Base-by-base conservation (phyloP, 2,329 filamentous ascomycete species). In the Exophiala mesophila region DNA sequence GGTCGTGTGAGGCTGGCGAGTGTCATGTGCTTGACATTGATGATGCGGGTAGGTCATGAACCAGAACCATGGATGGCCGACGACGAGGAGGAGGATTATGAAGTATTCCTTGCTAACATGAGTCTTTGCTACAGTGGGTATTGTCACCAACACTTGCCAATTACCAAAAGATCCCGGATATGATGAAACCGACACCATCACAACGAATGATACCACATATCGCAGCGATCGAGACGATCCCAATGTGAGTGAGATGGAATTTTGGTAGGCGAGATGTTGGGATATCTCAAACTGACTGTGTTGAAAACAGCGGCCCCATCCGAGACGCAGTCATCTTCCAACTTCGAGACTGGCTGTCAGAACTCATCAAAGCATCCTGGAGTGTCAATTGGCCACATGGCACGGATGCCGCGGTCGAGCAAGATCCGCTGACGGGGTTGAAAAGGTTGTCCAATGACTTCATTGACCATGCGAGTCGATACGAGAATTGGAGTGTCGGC, bases 191-290 rank as follows among this genome's bases (percentile, higher is more conserved):
- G 26, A 51, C 48, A 34, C 48, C 48, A 1, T 28, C 36, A 5
- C 48, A 51, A 26, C 41, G 48, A 19, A 47, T 48, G 48, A 36
- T 45, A 24, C 48, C 48, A n/a, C 48, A 51, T 31, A 48, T 51
- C 8, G 45, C 40, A 4, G 48, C 48, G 8, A 48, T 51, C 13
- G 48, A 51, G 28, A 47, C 45, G 15, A 51, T 51, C 10, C 48
- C 48, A 31, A 19, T 51, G 47, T 50, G 37, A n/a, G 44, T 43
- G n/a, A n/a, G n/a, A n/a, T n/a, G n/a, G n/a, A n/a, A n/a, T n/a
- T n/a, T n/a, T n/a, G n/a, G n/a, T n/a, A n/a, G n/a, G n/a, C n/a
- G n/a, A n/a, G n/a, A n/a, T n/a, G n/a, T n/a, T n/a, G n/a, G n/a
- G n/a, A n/a, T n/a, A n/a, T n/a, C n/a, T n/a, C 17, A 26, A 19